These are phyloP conservation scores for Vitis hybrid DNA, from an alignment of 177 flowering plant species.

Conservation along the genomic window DNA sequence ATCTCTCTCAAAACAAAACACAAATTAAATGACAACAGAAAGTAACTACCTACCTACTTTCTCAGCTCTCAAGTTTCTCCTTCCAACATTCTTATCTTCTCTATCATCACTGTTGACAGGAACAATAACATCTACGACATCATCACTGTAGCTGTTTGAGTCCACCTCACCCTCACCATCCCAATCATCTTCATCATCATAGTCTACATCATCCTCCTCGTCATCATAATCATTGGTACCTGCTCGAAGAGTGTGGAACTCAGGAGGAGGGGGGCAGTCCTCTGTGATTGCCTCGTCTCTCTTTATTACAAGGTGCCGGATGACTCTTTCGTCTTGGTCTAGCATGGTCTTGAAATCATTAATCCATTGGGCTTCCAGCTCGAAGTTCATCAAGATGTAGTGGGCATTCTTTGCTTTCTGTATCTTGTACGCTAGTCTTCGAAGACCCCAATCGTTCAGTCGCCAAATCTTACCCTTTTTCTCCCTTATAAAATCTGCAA, in stretches of 20 bases:
- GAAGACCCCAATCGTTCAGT: constrained; percentile 90
- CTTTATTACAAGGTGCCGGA: constrained; percentile 91
- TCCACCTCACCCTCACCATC: constrained; percentile 16
- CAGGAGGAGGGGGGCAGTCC: constrained; percentile 89
- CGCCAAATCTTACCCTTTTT: constrained; percentile 87
- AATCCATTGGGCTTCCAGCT: constrained; percentile 79
- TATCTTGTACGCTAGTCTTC: constrained; percentile 89
- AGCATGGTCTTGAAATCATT: constrained; percentile 85
- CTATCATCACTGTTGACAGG: background rate
- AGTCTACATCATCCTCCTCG: constrained; percentile 35
- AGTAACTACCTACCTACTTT: constrained; percentile 28
- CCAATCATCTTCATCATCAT: constrained; percentile 41
- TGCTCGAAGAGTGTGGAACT: constrained; percentile 62
- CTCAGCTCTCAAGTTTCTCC: constrained; percentile 27
- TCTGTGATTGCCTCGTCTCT: constrained; percentile 74
- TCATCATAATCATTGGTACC: constrained; percentile 44
- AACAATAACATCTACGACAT: constrained; percentile 9
- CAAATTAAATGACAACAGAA: background rate
- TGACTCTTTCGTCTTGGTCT: constrained; percentile 89
- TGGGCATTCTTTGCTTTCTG: constrained; percentile 80
- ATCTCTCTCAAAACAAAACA: background rate
- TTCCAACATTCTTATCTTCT: constrained; percentile 11
- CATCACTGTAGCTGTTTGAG: constrained; percentile 13
- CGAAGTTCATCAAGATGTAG: constrained; percentile 92
- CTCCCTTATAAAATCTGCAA: constrained; percentile 72